A percentile compares a stretch with the other conserved stretches of the same genome.
Evolutionary conservation across 768 basidiomycete species (phyloP).

Genomic region (Mycena olivaceomarginata): DNA sequence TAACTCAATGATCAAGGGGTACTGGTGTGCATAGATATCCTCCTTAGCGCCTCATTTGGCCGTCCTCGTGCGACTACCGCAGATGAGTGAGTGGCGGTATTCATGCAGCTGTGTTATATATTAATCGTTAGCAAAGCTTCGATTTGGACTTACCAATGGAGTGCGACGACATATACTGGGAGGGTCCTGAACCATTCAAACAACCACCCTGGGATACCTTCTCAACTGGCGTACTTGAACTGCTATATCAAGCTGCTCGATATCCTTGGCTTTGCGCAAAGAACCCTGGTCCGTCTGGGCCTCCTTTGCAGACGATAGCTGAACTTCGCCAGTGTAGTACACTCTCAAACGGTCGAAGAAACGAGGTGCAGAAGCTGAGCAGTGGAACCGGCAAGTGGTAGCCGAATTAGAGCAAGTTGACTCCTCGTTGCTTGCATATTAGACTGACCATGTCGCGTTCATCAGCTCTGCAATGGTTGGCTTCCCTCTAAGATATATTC

Average conservation of each 20-base stretch:
- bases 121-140: conserved; percentile 51
- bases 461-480: conserved; percentile 43
- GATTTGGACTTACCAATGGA: conserved; percentile 65
- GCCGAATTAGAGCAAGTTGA: conserved; percentile 40
- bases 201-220: conserved; percentile 66
- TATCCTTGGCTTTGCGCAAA: conserved; percentile 65
- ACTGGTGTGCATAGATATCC: conserved; percentile 41
- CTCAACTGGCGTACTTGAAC: conserved; percentile 56
- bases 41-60: conserved; percentile 42
- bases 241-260: conserved; percentile 63
- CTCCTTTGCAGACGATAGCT: neutral
- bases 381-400: conserved; percentile 44
- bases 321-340: conserved; percentile 25
- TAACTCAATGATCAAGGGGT: conserved; percentile 24
- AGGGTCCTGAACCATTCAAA: conserved; percentile 66
- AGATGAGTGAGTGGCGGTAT: conserved; percentile 55
- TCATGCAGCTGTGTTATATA: neutral
- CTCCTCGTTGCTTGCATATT: neutral
- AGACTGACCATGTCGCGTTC: neutral
- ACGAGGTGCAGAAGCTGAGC: conserved; percentile 41
- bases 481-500: no score
- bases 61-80: conserved; percentile 56
- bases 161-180: conserved; percentile 69
- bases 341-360: conserved; percentile 44
- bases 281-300: conserved; percentile 43